Conservation (phyloP, 495 filamentous ascomycete genomes). For the Jackrogersella multiformis region DNA sequence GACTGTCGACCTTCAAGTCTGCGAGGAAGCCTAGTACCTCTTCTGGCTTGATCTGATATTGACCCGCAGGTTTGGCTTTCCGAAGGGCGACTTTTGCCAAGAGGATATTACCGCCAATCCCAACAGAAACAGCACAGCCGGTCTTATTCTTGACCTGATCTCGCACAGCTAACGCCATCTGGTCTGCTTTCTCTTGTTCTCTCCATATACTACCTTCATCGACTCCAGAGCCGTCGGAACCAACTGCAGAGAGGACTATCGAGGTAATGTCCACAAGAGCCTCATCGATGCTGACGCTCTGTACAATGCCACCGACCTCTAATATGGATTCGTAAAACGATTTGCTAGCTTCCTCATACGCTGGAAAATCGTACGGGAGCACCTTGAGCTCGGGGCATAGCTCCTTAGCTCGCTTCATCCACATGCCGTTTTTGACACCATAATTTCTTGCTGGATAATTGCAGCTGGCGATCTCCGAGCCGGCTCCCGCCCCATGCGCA, state of each 20-base stretch:
- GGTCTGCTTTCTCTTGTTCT: constrained; percentile 83
- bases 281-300: constrained; percentile 97
- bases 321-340: constrained; percentile 87
- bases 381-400: constrained; percentile 86
- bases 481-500: constrained; percentile 83
- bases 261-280: constrained; percentile 81
- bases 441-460: constrained; percentile 89
- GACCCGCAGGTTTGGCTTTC: constrained; percentile 94
- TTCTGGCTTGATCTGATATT: constrained; percentile 79
- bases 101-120: constrained; percentile 90
- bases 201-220: constrained; percentile 78
- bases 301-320: constrained; percentile 80
- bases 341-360: constrained; percentile 90
- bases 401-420: constrained; percentile 90
- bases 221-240: constrained; percentile 72
- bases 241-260: constrained; percentile 70
- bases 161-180: constrained; percentile 74
- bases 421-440: constrained; percentile 97
- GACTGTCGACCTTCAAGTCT: constrained; percentile 74
- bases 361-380: constrained; percentile 91
- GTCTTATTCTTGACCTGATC: constrained; percentile 75
- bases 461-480: constrained; percentile 96
- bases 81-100: constrained; percentile 89
- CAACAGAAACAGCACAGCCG: constrained; percentile 89
- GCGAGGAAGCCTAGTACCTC: constrained; percentile 79